These are phyloP conservation scores for Selaginella moellendorffii DNA, from an alignment of 75 land plant species.

Conservation along the genomic window DNA sequence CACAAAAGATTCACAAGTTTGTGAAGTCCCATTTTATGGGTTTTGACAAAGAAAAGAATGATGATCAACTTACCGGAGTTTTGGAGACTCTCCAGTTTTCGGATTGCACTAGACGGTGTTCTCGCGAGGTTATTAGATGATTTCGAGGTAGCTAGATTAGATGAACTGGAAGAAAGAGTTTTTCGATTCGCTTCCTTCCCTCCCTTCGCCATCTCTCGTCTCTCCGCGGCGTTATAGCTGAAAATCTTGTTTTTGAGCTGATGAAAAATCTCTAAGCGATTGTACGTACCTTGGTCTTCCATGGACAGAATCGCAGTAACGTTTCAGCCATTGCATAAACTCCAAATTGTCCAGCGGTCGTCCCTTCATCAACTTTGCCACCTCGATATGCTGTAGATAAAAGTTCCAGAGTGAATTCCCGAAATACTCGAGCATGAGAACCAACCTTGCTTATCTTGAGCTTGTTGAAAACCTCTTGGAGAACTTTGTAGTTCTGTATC, in stretches of 20 bases:
- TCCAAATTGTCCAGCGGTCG: conserved; percentile 19
- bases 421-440: background rate
- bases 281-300: conserved; percentile 5
- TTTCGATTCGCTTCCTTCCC: conserved; percentile 6
- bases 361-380: conserved; percentile 15
- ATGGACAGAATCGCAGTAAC: conserved; percentile 18
- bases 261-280: background rate
- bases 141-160: background rate
- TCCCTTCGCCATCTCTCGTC: background rate
- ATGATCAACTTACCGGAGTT: background rate
- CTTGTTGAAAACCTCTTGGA: conserved; percentile 14
- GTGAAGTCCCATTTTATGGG: no score
- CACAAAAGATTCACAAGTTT: no score
- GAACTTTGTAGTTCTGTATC: conserved; percentile 19
- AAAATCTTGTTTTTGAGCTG: background rate
- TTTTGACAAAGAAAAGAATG: no score
- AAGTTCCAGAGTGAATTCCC: background rate
- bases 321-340: conserved; percentile 19
- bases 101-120: background rate
- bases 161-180: background rate
- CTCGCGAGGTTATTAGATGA: background rate
- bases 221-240: conserved; percentile 1
- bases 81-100: background rate
- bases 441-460: conserved; percentile 15
- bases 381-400: conserved; percentile 15